Conservation (phyloP, 2,329 filamentous ascomycete genomes). For the Colletotrichum liriopes region DNA sequence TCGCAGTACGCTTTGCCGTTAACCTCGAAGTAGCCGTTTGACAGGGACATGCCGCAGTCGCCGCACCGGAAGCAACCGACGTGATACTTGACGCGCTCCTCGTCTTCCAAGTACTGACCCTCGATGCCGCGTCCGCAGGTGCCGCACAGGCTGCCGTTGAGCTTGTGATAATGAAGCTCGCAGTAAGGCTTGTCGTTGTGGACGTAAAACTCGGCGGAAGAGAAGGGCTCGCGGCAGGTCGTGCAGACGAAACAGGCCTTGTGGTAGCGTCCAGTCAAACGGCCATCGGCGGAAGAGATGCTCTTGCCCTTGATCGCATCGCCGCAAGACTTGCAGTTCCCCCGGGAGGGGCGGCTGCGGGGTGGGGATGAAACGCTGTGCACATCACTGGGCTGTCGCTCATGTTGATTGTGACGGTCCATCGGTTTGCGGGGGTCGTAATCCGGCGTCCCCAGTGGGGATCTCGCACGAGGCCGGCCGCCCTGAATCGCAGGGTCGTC, state of each 20-base stretch:
- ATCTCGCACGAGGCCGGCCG: conserved; percentile 42
- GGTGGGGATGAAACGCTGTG: conserved; percentile 45
- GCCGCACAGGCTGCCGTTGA: conserved; percentile 89
- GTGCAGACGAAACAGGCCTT: conserved; percentile 95
- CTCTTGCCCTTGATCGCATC: conserved; percentile 89
- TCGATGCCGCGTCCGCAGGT: conserved; percentile 90
- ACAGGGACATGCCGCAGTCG: conserved; percentile 81
- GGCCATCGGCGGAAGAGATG: conserved; percentile 92
- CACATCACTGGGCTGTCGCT: conserved; percentile 34
- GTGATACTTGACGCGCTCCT: conserved; percentile 84
- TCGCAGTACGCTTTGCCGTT: conserved; percentile 87
- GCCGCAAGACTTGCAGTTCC: conserved; percentile 87
- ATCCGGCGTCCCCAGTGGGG: conserved; percentile 48
- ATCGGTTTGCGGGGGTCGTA: conserved; percentile 38
- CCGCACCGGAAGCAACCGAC: conserved; percentile 88
- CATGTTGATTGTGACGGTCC: conserved; percentile 34
- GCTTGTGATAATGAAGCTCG: conserved; percentile 90
- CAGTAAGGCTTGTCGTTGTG: conserved; percentile 90
- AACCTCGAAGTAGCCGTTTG: conserved; percentile 93
- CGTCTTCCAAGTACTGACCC: conserved; percentile 92
- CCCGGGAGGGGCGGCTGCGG: conserved; percentile 68
- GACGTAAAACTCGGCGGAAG: conserved; percentile 93
- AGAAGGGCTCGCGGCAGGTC: conserved; percentile 85
- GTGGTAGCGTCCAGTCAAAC: conserved; percentile 93
- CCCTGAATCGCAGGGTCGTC: conserved; percentile 53